Evolutionary conservation across 441 rosid genomes (phyloP), one percentile per base, ranked within the genome.

Genomic region (Pelargonium exstipulatum): DNA sequence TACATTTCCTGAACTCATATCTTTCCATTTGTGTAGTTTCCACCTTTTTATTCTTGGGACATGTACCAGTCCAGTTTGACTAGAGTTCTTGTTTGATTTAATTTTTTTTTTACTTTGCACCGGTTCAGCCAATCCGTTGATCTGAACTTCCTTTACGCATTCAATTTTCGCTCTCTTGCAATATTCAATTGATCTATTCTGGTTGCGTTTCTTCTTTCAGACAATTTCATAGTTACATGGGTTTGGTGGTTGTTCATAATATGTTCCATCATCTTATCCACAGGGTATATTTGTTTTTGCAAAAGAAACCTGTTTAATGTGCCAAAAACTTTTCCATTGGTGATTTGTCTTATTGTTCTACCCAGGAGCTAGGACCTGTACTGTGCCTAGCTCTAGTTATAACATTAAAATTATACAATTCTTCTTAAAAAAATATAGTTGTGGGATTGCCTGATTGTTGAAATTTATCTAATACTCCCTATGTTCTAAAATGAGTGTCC

Each of bases 21-120:
- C n/a, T 67, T 68, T 35, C 58, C 10, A 40, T 69, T 26, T 17
- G 35, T 40, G 60, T 66, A 66, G 32, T 37, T 66, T n/a, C 40
- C 5, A 13, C 35, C 69, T 24, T 60, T n/a, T 63, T 26, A 6
- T 7, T 40, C 67, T 24, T 3, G n/a, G 46, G 13, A 29, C 35
- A 29, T 29, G 3, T 29, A 29, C 35, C 35, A 29, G 35, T 29
- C 35, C 35, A 29, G 35, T 29, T 29, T 29, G 35, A 3, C 35
- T 29, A 29, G 35, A 29, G 35, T 29, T 29, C 35, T 29, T 29
- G 40, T 35, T 35, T 35, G 40, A 35, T 35, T 35, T 55, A 55
- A 20, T 0, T 1, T 18, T 17, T 18, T 17, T 8, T 17, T 55
- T 18, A 55, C 26, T 4, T 55, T 17, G 62, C 62, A 55, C 24